These are phyloP conservation scores for Panus rudis DNA, from an alignment of 768 basidiomycete genomes.

Conservation along the genomic window DNA sequence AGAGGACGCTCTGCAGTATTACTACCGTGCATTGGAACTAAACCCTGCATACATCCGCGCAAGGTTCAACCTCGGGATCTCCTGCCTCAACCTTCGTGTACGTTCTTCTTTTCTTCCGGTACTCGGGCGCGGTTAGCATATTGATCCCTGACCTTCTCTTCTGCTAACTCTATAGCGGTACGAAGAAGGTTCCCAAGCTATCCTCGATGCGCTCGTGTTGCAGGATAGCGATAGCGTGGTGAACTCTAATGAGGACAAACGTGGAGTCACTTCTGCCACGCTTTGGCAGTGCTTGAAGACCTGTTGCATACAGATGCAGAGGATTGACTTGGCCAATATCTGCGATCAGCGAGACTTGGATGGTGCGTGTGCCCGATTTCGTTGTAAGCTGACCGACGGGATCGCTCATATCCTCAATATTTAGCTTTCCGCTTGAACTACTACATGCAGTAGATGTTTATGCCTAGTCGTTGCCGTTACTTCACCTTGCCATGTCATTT, in stretches of 20 bases:
- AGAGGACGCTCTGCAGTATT: conserved; percentile 80
- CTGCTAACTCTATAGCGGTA: conserved; percentile 49
- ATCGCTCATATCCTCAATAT: neutral
- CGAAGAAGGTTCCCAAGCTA: conserved; percentile 79
- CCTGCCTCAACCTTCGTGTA: conserved; percentile 81
- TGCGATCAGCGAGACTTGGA: conserved; percentile 72
- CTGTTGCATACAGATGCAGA: conserved; percentile 72
- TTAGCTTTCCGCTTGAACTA: conserved; percentile 7
- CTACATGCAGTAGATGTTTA: conserved; percentile 1
- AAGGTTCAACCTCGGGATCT: conserved; percentile 89
- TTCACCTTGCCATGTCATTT: no score
- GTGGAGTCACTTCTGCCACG: conserved; percentile 68
- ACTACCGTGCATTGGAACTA: conserved; percentile 76
- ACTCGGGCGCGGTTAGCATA: neutral
- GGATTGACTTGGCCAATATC: conserved; percentile 66
- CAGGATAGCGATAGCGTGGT: conserved; percentile 80
- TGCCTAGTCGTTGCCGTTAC: no score
- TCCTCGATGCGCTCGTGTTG: conserved; percentile 81
- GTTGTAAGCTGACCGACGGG: no score
- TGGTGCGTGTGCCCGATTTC: conserved; percentile 27
- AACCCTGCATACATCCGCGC: conserved; percentile 90
- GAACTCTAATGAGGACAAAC: conserved; percentile 39
- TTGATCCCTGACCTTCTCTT: neutral
- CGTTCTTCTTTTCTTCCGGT: conserved; percentile 19
- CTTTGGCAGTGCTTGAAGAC: conserved; percentile 89